A percentile compares a stretch with the other conserved stretches of the same genome.
Evolutionary conservation across 2,329 filamentous ascomycete species (phyloP).

Genomic region (Diaporthe sp.): DNA sequence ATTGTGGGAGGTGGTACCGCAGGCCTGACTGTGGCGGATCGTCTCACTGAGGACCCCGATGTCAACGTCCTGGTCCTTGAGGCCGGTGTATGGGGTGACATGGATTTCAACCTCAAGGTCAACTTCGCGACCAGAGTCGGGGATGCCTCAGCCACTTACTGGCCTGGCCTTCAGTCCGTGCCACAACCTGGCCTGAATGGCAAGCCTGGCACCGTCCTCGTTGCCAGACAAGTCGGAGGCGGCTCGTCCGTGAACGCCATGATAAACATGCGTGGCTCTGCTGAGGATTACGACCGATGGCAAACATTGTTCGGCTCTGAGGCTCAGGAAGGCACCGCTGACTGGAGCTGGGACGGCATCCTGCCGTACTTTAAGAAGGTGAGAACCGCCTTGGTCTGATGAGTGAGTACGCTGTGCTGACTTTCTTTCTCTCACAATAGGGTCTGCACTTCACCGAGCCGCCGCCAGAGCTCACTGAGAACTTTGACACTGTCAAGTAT

Average conservation of each 20-base stretch:
- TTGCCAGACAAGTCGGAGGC: constrained; percentile 53
- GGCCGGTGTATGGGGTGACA: constrained; percentile 42
- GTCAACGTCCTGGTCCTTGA: constrained; percentile 45
- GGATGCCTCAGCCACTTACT: not conserved
- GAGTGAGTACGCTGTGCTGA: not conserved
- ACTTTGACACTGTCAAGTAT: constrained; percentile 51
- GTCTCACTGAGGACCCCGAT: constrained; percentile 44
- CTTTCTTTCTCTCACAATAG: not conserved
- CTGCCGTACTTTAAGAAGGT: constrained; percentile 53
- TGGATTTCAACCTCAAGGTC: not conserved
- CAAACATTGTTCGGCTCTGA: constrained; percentile 48
- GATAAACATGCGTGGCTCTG: constrained; percentile 52
- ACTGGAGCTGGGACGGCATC: constrained; percentile 51
- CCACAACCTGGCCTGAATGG: constrained; percentile 48
- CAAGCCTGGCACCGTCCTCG: constrained; percentile 44
- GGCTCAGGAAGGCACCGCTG: constrained; percentile 39
- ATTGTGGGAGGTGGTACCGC: constrained; percentile 45
- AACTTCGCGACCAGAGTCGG: not conserved
- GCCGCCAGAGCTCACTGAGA: constrained; percentile 43
- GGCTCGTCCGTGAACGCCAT: constrained; percentile 55
- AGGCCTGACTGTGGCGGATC: constrained; percentile 45
- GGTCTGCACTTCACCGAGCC: constrained; percentile 45
- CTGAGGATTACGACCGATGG: constrained; percentile 53
- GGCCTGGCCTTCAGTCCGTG: constrained; percentile 43
- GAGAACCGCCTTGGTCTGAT: not conserved